Percentiles rank a stretch among this genome's conserved stretches.
These are phyloP conservation scores for Colletotrichum endophyticum DNA, from an alignment of 2,329 filamentous ascomycete species.

Conservation along the genomic window DNA sequence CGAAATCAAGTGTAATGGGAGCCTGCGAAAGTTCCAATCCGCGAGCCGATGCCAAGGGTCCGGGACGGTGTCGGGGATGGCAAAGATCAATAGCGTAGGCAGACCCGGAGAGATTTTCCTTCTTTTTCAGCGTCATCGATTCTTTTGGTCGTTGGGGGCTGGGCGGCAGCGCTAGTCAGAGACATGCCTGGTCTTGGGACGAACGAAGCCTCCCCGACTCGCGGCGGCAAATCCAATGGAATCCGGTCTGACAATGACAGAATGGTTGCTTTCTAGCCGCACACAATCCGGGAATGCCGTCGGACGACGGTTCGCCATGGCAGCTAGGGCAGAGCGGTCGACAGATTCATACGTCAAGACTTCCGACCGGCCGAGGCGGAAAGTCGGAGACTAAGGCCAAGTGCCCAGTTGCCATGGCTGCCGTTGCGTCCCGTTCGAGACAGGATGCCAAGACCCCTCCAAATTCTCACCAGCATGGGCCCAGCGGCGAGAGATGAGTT, in stretches of 20 bases:
- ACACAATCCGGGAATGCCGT: neutral
- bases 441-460: neutral
- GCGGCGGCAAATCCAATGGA: neutral
- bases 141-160: neutral
- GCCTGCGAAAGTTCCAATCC: neutral
- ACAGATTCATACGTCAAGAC: neutral
- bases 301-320: neutral
- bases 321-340: neutral
- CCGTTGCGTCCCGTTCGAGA: neutral
- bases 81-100: neutral
- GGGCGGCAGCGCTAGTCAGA: slow-evolving; percentile 3
- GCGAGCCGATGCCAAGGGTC: neutral
- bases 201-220: neutral
- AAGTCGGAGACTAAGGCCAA: neutral
- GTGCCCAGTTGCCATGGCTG: neutral
- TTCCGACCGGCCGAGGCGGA: neutral
- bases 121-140: neutral
- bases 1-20: neutral
- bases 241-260: neutral
- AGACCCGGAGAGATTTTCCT: neutral
- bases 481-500: neutral
- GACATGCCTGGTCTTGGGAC: neutral
- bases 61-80: neutral
- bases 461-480: neutral
- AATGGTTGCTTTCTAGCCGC: neutral